Conservation (phyloP, 116 monocot genomes). For the Phalaenopsis hybrid region DNA sequence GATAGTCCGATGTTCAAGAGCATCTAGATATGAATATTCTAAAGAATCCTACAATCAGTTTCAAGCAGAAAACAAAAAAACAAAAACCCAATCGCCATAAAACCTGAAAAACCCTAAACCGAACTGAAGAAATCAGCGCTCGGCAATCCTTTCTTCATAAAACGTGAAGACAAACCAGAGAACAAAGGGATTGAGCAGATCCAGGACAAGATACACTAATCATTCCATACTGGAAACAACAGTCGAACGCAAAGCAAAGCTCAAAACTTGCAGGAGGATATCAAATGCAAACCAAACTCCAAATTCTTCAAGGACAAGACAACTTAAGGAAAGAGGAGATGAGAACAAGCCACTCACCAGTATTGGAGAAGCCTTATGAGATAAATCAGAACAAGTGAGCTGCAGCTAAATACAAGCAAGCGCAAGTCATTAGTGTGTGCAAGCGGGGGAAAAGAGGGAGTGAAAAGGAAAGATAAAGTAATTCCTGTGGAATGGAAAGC, state of each 20-base stretch:
- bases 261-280: not conserved
- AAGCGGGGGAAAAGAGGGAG: not conserved
- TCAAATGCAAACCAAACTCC: not conserved
- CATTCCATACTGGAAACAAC: not conserved
- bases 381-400: not conserved
- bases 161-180: not conserved
- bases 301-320: not conserved
- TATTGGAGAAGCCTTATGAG: not conserved
- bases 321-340: not conserved
- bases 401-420: not conserved
- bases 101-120: not conserved
- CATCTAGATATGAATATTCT: too few species aligned
- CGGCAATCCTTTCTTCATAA: not conserved
- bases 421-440: not conserved
- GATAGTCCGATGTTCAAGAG: not conserved
- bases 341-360: not conserved
- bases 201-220: not conserved
- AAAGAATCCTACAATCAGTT: too few species aligned
- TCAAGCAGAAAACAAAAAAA: not conserved
- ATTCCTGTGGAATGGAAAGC: not conserved
- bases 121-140: not conserved
- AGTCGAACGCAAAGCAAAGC: not conserved
- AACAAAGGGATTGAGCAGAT: constrained; percentile 4
- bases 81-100: not conserved
- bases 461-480: not conserved